Conservation (phyloP, 2,329 filamentous ascomycete species). For the Aspergillus sclerotialis region DNA sequence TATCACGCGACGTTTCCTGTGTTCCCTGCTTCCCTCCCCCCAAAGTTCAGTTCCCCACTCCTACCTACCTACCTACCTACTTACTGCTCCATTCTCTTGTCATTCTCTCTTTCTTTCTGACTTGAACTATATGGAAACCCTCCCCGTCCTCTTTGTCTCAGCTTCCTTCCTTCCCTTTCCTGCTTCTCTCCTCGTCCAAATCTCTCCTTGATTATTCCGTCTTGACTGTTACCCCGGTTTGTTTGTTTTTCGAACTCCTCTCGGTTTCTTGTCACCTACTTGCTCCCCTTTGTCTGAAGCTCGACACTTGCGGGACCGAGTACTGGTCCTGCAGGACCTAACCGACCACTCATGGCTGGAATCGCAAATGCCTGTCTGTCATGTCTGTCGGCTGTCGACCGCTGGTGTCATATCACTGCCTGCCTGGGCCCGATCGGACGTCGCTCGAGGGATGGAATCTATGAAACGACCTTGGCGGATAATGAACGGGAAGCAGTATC, state of each 20-base stretch:
- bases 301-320: constrained; percentile 16
- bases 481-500: constrained; percentile 96
- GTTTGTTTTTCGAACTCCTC: constrained; percentile 2
- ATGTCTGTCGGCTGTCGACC: constrained; percentile 35
- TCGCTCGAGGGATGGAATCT: constrained; percentile 71
- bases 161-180: constrained; percentile 9
- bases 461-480: constrained; percentile 84
- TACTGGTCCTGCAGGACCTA: constrained; percentile 23
- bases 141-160: constrained; percentile 8
- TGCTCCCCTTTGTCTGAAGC: constrained; percentile 4
- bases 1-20: constrained; percentile 22
- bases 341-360: constrained; percentile 27
- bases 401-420: constrained; percentile 38
- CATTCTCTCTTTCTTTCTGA: no score
- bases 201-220: no score
- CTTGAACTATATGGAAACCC: constrained; percentile 16
- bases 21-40: constrained; percentile 4
- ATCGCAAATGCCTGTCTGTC: constrained; percentile 35
- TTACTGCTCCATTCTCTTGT: constrained; percentile 6
- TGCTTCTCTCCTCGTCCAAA: constrained; percentile 1
- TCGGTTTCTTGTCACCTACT: constrained; percentile 1
- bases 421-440: constrained; percentile 46
- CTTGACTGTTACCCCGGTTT: not conserved
- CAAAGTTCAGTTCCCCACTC: no score
- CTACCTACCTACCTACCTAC: constrained; percentile 6